A percentile compares a stretch with the other conserved stretches of the same genome.
phyloP scores from a whole-genome alignment of 495 filamentous ascomycete genomes.

The Aspergillus affinis region DNA sequence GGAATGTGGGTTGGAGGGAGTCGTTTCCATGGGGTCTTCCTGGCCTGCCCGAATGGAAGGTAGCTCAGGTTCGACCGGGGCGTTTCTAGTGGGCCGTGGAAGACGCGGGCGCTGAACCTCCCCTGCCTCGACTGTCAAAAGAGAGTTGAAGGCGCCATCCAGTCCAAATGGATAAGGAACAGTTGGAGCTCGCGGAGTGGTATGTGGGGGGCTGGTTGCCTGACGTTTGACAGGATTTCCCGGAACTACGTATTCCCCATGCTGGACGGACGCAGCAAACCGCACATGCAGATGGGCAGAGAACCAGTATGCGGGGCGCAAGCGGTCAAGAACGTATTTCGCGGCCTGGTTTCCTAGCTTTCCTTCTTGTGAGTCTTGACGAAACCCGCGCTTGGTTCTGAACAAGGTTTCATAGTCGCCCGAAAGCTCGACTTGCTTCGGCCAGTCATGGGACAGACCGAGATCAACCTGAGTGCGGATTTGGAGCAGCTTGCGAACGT shows the following conservation, averaged over 20 bases:
- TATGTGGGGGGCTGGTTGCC: neutral
- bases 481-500: constrained; percentile 86
- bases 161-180: constrained; percentile 18
- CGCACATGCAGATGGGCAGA: constrained; percentile 90
- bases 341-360: constrained; percentile 77
- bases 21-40: neutral
- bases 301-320: constrained; percentile 88
- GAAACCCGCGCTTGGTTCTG: constrained; percentile 67
- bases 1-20: neutral
- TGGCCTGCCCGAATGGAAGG: neutral
- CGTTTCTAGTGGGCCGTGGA: neutral
- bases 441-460: constrained; percentile 95
- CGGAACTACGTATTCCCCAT: constrained; percentile 41
- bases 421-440: constrained; percentile 69
- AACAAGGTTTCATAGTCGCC: constrained; percentile 67
- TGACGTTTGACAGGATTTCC: constrained; percentile 7
- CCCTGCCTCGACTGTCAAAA: constrained; percentile 7
- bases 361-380: constrained; percentile 68
- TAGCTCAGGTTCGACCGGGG: neutral
- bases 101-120: neutral
- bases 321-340: constrained; percentile 70
- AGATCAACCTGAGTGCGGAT: constrained; percentile 80
- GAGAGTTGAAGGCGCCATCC: constrained; percentile 18
- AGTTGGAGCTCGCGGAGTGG: neutral
- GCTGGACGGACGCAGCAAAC: constrained; percentile 70